Conservation (phyloP, 2,329 filamentous ascomycete genomes). For the Fonsecaea monophora region DNA sequence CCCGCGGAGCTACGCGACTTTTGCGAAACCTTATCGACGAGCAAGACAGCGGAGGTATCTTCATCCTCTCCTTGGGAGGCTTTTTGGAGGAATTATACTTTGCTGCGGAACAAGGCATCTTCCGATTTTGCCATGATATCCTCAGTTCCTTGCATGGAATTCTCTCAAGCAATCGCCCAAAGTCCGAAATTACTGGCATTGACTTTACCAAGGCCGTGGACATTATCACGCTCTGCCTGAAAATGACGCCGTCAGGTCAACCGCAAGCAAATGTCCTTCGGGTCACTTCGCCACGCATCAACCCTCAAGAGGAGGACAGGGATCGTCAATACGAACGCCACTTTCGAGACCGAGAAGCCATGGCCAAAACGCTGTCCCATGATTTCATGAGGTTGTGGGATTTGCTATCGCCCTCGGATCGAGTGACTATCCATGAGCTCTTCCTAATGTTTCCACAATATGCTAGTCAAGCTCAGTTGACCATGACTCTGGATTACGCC, state of each 20-base stretch:
- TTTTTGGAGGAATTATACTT: conserved; percentile 31
- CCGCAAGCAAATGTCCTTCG: background rate
- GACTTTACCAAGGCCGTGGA: conserved; percentile 28
- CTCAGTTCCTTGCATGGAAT: conserved; percentile 31
- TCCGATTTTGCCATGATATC: conserved; percentile 36
- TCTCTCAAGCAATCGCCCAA: conserved; percentile 17
- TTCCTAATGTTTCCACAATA: conserved; percentile 31
- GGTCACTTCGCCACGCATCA: conserved; percentile 2
- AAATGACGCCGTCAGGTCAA: conserved; percentile 22
- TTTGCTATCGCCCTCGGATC: conserved; percentile 13
- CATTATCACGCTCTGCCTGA: conserved; percentile 27
- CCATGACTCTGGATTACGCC: conserved; percentile 22
- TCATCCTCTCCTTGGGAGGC: conserved; percentile 26
- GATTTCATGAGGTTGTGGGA: conserved; percentile 28
- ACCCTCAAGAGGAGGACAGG: conserved; percentile 26
- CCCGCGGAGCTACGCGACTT: conserved; percentile 34
- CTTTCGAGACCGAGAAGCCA: conserved; percentile 28
- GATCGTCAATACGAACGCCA: conserved; percentile 29
- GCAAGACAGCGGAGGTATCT: conserved; percentile 21
- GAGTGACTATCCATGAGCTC: conserved; percentile 23
- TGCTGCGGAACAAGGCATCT: conserved; percentile 32
- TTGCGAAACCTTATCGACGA: conserved; percentile 30
- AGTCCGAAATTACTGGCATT: conserved; percentile 22
- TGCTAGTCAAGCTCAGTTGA: conserved; percentile 21
- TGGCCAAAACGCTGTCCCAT: conserved; percentile 25